phyloP scores from a whole-genome alignment of 176 grass and related monocot species.

The Aegilops sharonensis region DNA sequence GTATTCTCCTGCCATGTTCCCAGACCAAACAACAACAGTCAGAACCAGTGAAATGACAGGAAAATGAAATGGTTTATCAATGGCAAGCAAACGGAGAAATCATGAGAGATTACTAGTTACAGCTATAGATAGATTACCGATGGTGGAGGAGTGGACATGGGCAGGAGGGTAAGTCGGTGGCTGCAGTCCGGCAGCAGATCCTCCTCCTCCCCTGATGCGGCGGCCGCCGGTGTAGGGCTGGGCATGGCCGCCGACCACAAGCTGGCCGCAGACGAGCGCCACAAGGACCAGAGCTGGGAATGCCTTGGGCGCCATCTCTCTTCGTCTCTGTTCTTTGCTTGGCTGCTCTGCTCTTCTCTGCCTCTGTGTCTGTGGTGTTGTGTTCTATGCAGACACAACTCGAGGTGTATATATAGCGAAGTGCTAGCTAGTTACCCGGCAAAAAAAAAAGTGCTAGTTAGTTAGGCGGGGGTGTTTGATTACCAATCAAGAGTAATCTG shows the following conservation, averaged over 20 bases:
- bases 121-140: background rate
- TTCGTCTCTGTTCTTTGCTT: background rate
- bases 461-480: no score
- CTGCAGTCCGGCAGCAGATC: background rate
- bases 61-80: background rate
- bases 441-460: no score
- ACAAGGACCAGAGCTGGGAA: background rate
- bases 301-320: background rate
- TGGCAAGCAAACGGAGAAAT: no score
- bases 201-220: background rate
- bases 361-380: background rate
- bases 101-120: background rate
- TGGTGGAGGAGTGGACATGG: background rate
- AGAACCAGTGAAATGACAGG: background rate
- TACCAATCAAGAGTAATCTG: no score
- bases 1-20: background rate
- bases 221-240: background rate
- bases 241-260: background rate
- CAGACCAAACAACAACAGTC: background rate
- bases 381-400: no score
- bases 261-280: background rate
- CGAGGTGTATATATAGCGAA: background rate
- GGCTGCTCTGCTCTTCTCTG: background rate
- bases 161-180: background rate
- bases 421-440: no score